Conservation (phyloP, 495 filamentous ascomycete genomes). For the Glonium stellatum region DNA sequence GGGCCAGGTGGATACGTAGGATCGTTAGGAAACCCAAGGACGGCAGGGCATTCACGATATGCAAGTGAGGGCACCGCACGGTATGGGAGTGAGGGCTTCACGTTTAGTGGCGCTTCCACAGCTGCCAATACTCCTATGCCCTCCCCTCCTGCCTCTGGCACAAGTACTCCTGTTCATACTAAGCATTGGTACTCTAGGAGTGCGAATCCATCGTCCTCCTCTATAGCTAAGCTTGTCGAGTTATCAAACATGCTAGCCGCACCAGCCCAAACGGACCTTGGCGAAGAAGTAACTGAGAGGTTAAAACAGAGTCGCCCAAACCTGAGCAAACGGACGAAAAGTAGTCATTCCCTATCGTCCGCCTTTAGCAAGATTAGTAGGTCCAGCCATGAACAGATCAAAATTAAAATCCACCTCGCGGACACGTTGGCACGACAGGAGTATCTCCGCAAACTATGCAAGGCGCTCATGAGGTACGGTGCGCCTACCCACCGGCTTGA, state of each 20-base stretch:
- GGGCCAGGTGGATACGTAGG: background rate
- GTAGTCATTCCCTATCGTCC: constrained; percentile 39
- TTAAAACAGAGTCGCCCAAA: constrained; percentile 21
- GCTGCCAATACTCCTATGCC: constrained; percentile 28
- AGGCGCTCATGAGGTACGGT: constrained; percentile 63
- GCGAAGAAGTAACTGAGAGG: constrained; percentile 34
- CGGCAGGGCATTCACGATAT: constrained; percentile 13
- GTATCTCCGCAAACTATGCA: constrained; percentile 79
- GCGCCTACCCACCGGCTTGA: constrained; percentile 47
- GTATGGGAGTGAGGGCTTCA: constrained; percentile 1
- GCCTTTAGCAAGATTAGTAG: constrained; percentile 39
- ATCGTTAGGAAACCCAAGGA: constrained; percentile 9
- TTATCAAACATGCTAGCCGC: constrained; percentile 48
- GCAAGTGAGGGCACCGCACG: constrained; percentile 9
- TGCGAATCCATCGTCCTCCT: constrained; percentile 44
- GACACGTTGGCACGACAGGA: constrained; percentile 72
- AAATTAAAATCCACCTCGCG: constrained; percentile 85
- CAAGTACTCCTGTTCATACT: constrained; percentile 45
- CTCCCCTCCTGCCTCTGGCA: constrained; percentile 45
- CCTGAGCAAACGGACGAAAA: constrained; percentile 38
- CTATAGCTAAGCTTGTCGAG: constrained; percentile 51
- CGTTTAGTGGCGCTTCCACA: constrained; percentile 22
- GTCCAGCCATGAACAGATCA: constrained; percentile 54
- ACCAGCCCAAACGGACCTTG: constrained; percentile 32
- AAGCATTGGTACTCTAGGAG: constrained; percentile 55